Evolutionary conservation across 1,284 basidiomycete genomes (phyloP).

Genomic region (Rhodotorula mucilaginosa): DNA sequence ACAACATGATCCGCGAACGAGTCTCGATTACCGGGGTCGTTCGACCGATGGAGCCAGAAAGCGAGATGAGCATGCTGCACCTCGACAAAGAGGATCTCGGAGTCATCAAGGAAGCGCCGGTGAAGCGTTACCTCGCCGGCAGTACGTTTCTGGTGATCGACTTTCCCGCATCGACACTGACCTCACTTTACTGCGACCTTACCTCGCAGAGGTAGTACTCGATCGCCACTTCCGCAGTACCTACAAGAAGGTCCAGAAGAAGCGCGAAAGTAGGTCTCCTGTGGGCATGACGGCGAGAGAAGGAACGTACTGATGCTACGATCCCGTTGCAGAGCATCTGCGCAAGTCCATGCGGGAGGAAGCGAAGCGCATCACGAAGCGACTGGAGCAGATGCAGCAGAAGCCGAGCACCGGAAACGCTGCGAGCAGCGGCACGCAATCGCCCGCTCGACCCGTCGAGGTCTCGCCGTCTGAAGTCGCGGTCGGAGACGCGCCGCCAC

Average conservation of each 20-base stretch:
- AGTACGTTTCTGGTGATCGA: conserved; percentile 5
- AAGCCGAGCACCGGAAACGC: conserved; percentile 1
- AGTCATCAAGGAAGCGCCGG: conserved; percentile 57
- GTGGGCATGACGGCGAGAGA: too few relatives aligned
- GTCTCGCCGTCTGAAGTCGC: background rate
- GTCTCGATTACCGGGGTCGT: conserved; percentile 73
- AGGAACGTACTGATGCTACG: too few relatives aligned
- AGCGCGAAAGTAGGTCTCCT: conserved; percentile 29
- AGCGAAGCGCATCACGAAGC: conserved; percentile 32
- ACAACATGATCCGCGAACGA: conserved; percentile 78
- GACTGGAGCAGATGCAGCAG: conserved; percentile 14
- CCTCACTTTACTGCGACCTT: background rate
- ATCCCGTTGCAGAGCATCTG: conserved; percentile 26
- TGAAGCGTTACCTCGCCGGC: conserved; percentile 65
- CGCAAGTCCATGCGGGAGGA: conserved; percentile 35
- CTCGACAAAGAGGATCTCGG: conserved; percentile 61
- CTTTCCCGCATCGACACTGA: too few relatives aligned
- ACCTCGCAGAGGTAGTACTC: conserved; percentile 54
- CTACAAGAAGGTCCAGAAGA: conserved; percentile 44
- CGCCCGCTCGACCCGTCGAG: background rate
- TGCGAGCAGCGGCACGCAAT: background rate
- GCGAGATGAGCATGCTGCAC: conserved; percentile 64
- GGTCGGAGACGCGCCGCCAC: background rate
- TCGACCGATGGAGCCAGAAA: conserved; percentile 70
- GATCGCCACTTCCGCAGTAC: conserved; percentile 63